These are phyloP conservation scores for Plenodomus biglobosus DNA, from an alignment of 2,329 filamentous ascomycete genomes.

Conservation along the genomic window DNA sequence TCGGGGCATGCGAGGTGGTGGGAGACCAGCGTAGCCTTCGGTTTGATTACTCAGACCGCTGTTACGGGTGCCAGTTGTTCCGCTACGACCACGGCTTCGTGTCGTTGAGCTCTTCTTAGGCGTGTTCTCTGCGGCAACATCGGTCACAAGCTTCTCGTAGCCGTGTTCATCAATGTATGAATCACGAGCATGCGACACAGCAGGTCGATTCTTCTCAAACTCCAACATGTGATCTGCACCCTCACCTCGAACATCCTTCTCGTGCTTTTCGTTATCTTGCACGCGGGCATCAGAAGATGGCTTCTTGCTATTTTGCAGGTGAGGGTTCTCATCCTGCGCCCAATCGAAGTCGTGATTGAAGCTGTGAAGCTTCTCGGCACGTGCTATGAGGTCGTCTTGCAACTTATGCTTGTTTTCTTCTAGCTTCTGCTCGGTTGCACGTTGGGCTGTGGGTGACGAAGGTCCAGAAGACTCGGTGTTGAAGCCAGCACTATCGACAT, in stretches of 20 bases:
- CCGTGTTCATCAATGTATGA: conserved; percentile 65
- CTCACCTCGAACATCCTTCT: conserved; percentile 75
- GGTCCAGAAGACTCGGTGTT: conserved; percentile 40
- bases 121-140: conserved; percentile 63
- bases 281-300: conserved; percentile 60
- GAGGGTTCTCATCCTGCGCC: conserved; percentile 60
- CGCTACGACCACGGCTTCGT: conserved; percentile 34
- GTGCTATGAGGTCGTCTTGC: conserved; percentile 60
- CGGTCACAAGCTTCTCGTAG: conserved; percentile 70
- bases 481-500: conserved; percentile 70
- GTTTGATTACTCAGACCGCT: conserved; percentile 34
- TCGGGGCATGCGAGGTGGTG: conserved; percentile 61
- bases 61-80: conserved; percentile 33
- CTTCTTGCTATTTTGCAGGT: conserved; percentile 58
- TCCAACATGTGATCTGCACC: conserved; percentile 71
- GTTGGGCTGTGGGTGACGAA: conserved; percentile 37
- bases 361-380: conserved; percentile 61
- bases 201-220: conserved; percentile 55
- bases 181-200: conserved; percentile 67
- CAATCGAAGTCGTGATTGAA: conserved; percentile 76
- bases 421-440: conserved; percentile 44
- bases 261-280: conserved; percentile 63
- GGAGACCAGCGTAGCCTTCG: conserved; percentile 54
- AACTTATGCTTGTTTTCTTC: conserved; percentile 46
- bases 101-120: conserved; percentile 52